Conservation (phyloP, 2,329 filamentous ascomycete genomes). For the Sclerotiophoma versabilis region DNA sequence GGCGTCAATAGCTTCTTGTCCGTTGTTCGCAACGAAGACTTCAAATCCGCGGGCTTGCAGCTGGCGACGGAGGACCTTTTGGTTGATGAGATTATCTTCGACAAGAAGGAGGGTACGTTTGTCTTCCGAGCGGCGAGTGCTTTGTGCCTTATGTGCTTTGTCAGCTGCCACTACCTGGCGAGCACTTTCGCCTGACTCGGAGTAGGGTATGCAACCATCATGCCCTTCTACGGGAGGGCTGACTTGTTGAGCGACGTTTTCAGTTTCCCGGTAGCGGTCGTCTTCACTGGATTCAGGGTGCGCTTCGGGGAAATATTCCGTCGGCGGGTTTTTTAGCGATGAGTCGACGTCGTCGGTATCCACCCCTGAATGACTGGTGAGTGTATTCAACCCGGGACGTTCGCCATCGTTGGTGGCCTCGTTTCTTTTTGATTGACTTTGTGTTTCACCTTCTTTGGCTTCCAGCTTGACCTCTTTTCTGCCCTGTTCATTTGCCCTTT, state of each 20-base stretch:
- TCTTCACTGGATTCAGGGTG: slow-evolving; percentile 34
- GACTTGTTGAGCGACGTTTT: slow-evolving; percentile 23
- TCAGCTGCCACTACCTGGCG: slow-evolving; percentile 31
- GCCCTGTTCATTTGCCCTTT: slow-evolving; percentile 22
- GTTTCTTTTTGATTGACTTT: not conserved
- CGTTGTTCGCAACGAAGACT: slow-evolving; percentile 53
- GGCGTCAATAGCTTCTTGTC: slow-evolving; percentile 54
- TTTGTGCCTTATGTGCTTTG: slow-evolving; percentile 30
- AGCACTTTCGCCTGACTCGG: slow-evolving; percentile 34
- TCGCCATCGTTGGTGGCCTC: not conserved
- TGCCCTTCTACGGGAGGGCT: slow-evolving; percentile 3
- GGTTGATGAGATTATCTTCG: slow-evolving; percentile 59
- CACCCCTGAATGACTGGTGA: slow-evolving; percentile 30
- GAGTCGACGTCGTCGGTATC: slow-evolving; percentile 24
- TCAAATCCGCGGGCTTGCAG: slow-evolving; percentile 54
- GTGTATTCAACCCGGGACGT: slow-evolving; percentile 11
- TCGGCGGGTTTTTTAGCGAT: slow-evolving; percentile 43
- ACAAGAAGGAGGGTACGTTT: slow-evolving; percentile 51
- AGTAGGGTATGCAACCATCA: slow-evolving; percentile 13
- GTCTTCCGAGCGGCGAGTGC: slow-evolving; percentile 20
- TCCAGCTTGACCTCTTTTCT: slow-evolving; percentile 13
- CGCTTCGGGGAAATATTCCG: slow-evolving; percentile 37
- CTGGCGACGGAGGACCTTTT: slow-evolving; percentile 58
- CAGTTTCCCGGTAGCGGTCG: slow-evolving; percentile 33
- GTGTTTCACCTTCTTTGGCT: not conserved